These are phyloP conservation scores for Aspergillus incahuasiensis DNA, from an alignment of 495 filamentous ascomycete genomes.

Conservation along the genomic window DNA sequence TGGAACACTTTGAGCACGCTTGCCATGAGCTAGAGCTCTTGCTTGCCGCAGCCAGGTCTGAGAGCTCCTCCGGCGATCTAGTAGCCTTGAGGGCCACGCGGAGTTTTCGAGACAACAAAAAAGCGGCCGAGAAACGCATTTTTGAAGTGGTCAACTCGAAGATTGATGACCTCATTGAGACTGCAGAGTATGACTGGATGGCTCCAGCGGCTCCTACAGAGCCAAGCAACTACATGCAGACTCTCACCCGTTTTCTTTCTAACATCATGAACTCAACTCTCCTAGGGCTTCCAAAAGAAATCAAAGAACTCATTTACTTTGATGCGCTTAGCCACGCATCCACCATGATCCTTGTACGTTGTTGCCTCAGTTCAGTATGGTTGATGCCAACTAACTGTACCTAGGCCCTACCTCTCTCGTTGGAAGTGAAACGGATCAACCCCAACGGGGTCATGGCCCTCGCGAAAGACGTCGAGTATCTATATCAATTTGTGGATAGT, in stretches of 20 bases:
- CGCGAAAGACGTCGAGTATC: constrained; percentile 74
- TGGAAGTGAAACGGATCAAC: constrained; percentile 77
- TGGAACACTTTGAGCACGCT: constrained; percentile 93
- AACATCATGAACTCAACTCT: constrained; percentile 96
- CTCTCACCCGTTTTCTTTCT: constrained; percentile 84
- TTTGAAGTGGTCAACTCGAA: constrained; percentile 99
- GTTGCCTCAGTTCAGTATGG: neutral
- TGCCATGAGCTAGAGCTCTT: constrained; percentile 82
- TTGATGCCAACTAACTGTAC: constrained; percentile 7
- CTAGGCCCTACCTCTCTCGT: constrained; percentile 74
- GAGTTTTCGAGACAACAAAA: constrained; percentile 83
- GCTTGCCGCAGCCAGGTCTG: constrained; percentile 74
- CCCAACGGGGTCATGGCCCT: constrained; percentile 78
- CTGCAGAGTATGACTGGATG: constrained; percentile 95
- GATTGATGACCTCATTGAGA: constrained; percentile 95
- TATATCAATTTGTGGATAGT: constrained; percentile 77
- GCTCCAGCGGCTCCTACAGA: constrained; percentile 58
- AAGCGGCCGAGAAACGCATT: constrained; percentile 93
- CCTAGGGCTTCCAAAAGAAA: constrained; percentile 83
- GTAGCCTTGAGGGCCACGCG: constrained; percentile 76
- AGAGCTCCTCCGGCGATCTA: constrained; percentile 64
- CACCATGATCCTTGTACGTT: constrained; percentile 70
- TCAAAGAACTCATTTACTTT: constrained; percentile 97
- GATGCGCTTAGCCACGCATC: constrained; percentile 90
- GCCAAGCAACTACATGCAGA: constrained; percentile 89